A percentile compares a stretch with the other conserved stretches of the same genome.
These are phyloP conservation scores for Priceomyces carsonii DNA, from an alignment of 805 yeast genomes.

Conservation along the genomic window DNA sequence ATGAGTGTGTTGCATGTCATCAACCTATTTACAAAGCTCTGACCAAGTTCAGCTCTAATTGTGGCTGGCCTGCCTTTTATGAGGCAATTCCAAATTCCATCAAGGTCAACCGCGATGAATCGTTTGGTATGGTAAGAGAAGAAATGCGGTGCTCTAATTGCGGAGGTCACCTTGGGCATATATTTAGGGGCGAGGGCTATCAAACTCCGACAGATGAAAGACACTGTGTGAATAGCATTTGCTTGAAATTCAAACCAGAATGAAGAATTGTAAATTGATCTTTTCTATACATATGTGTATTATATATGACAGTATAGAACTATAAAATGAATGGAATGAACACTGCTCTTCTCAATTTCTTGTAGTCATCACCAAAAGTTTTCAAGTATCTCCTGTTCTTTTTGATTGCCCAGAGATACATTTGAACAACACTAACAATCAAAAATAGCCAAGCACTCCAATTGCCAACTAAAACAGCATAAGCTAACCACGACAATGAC, in stretches of 20 bases:
- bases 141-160: slow-evolving; percentile 89
- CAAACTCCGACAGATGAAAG: slow-evolving; percentile 85
- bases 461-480: slow-evolving; percentile 73
- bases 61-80: slow-evolving; percentile 99
- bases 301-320: slow-evolving; percentile 1
- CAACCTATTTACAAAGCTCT: slow-evolving; percentile 75
- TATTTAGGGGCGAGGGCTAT: slow-evolving; percentile 92
- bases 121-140: slow-evolving; percentile 77
- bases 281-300: neutral
- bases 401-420: slow-evolving; percentile 90
- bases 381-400: slow-evolving; percentile 70
- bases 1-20: slow-evolving; percentile 84
- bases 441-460: slow-evolving; percentile 74
- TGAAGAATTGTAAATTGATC: neutral
- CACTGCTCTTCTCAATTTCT: slow-evolving; percentile 69
- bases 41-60: slow-evolving; percentile 84
- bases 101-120: slow-evolving; percentile 55
- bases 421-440: slow-evolving; percentile 71
- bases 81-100: slow-evolving; percentile 85
- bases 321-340: slow-evolving; percentile 73
- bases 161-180: slow-evolving; percentile 95
- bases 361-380: slow-evolving; percentile 77
- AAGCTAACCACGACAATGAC: slow-evolving; percentile 68
- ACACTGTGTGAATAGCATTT: slow-evolving; percentile 90
- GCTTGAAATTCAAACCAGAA: slow-evolving; percentile 57